phyloP scores from a whole-genome alignment of 371 early-diverging fungal genomes.

The Neoconidiobolus thromboides region DNA sequence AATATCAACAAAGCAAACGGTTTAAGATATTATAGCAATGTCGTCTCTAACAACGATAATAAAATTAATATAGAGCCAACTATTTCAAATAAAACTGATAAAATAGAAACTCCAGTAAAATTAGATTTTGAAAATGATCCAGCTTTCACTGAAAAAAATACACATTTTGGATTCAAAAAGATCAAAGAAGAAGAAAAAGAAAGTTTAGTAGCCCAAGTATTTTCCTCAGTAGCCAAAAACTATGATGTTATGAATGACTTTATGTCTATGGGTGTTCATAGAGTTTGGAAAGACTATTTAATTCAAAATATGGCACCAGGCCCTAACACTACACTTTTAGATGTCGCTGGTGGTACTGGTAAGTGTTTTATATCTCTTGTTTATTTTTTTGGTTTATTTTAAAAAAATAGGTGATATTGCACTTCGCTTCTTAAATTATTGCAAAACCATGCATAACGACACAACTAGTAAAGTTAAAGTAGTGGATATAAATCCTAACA shows the following conservation, averaged over 20 bases:
- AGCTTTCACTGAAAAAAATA: slow-evolving; percentile 10
- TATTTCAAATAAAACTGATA: no score
- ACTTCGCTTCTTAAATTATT: slow-evolving; percentile 72
- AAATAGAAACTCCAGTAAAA: no score
- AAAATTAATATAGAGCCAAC: no score
- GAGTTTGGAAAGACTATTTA: slow-evolving; percentile 89
- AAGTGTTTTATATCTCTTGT: neutral
- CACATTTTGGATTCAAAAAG: slow-evolving; percentile 84
- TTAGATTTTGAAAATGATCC: no score
- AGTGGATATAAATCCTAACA: slow-evolving; percentile 87
- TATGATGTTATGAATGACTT: slow-evolving; percentile 96
- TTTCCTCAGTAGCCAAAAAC: slow-evolving; percentile 74
- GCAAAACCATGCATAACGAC: slow-evolving; percentile 42
- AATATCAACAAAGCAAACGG: no score
- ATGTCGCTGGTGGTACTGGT: slow-evolving; percentile 97
- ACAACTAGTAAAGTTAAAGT: slow-evolving; percentile 58
- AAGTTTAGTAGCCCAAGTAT: slow-evolving; percentile 62
- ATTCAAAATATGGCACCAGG: slow-evolving; percentile 68
- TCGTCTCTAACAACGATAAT: no score
- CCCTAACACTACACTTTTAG: slow-evolving; percentile 67
- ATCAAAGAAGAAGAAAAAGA: slow-evolving; percentile 75
- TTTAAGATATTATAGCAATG: no score
- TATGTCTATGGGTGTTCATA: slow-evolving; percentile 85
- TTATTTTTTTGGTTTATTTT: neutral
- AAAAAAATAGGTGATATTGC: slow-evolving; percentile 72